These are phyloP conservation scores for Botrytis elliptica DNA, from an alignment of 2,329 filamentous ascomycete genomes.

Conservation along the genomic window DNA sequence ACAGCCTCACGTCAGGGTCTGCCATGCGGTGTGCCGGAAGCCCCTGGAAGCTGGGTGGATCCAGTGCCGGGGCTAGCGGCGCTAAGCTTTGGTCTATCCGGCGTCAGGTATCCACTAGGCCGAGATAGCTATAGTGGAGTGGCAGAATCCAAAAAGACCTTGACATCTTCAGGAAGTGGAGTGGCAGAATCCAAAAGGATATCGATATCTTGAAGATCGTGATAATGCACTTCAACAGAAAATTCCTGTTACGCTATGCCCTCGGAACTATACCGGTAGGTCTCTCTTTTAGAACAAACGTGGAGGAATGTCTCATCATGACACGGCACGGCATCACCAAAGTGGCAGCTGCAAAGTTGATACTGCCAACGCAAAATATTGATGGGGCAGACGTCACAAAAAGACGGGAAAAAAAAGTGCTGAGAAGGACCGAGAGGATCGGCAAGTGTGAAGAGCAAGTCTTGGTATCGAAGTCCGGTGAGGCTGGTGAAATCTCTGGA, in stretches of 20 bases:
- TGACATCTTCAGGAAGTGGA: background rate
- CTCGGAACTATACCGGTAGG: background rate
- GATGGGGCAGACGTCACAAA: background rate
- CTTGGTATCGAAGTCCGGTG: background rate
- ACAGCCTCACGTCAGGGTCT: background rate
- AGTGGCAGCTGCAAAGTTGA: background rate
- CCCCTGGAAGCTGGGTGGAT: constrained; percentile 1
- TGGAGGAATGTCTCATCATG: constrained; percentile 12
- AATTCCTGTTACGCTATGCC: background rate
- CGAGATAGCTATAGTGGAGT: background rate
- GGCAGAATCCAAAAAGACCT: background rate
- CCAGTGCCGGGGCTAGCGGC: background rate
- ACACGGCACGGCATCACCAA: background rate
- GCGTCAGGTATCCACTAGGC: background rate
- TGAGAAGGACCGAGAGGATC: background rate
- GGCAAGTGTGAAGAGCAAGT: background rate
- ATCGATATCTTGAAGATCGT: background rate
- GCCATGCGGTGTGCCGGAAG: background rate
- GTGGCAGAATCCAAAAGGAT: constrained; percentile 5
- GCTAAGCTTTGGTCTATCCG: background rate
- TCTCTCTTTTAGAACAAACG: background rate
- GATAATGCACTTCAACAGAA: constrained; percentile 1
- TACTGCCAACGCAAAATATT: constrained; percentile 6
- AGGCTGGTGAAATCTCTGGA: background rate
- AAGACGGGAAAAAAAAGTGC: background rate